Evolutionary conservation across 495 filamentous ascomycete genomes (phyloP), one percentile per base, ranked within the genome.

Genomic region (Lophiotrema nucula): DNA sequence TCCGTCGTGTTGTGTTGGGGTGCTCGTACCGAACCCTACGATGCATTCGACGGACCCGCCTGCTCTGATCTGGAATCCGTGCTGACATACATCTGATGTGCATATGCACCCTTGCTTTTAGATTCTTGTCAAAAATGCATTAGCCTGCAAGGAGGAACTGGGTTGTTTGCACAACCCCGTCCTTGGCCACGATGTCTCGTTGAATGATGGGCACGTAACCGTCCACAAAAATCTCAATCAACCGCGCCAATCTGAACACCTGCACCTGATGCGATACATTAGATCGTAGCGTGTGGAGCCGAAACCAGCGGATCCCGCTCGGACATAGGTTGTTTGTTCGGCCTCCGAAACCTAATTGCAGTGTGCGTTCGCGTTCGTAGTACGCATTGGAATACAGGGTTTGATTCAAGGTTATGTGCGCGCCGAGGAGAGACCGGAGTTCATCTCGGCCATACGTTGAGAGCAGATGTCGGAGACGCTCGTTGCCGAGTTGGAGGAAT

Each of bases 191-290:
- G 13, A 43, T 6, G 19, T 43, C 19, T 21, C 19, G 11, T 16
- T 43, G 13, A 16, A 6, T 6, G 8, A 43, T 21, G 6, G 19
- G 39, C 39, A 43, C 39, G 19, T n/a, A 13, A 43, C 19, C 39
- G 19, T 43, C 39, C 39, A 43, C 39, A 43, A 43, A 8, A 6
- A 43, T 43, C 39, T 43, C 39, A 43, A 43, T 43, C 39, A 13
- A 19, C 39, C 39, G 6, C 18, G 39, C 19, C 13, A 43, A 43
- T 16, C 39, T 13, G 8, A 43, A 8, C 39, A 43, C 39, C 13
- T 43, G 13, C 39, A 43, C 39, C 8, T 16, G 39, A 43, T n/a
- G 39, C 11, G 19, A 10, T 16, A 13, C 11, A 13, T 21, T n/a
- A 10, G 39, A 19, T 43, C 18, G 39, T 8, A 43, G 39, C 18